A percentile compares a stretch with the other conserved stretches of the same genome.
These are phyloP conservation scores for Fennellomyces sp. DNA, from an alignment of 371 early-diverging fungal species.

Conservation along the genomic window DNA sequence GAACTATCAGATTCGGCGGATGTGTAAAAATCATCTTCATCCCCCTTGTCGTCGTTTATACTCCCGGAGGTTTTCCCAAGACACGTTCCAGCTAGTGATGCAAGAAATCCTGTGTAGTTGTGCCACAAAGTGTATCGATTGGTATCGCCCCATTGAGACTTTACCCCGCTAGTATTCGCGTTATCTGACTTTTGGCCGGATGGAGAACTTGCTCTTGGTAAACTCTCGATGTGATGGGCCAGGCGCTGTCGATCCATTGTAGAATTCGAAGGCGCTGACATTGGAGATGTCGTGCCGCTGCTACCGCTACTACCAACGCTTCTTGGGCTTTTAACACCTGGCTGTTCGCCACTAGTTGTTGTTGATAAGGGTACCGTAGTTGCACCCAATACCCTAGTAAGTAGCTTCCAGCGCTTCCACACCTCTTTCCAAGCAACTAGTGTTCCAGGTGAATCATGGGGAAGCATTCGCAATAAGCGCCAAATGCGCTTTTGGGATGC, in stretches of 20 bases:
- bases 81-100: slow-evolving; percentile 67
- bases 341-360: no score
- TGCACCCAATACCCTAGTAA: background rate
- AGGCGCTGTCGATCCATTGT: no score
- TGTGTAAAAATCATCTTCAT: background rate
- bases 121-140: slow-evolving; percentile 51
- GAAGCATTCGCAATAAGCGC: slow-evolving; percentile 63
- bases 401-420: slow-evolving; percentile 72
- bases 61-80: background rate
- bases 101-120: slow-evolving; percentile 71
- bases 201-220: no score
- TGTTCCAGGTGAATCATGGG: slow-evolving; percentile 71
- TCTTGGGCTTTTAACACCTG: no score
- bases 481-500: slow-evolving; percentile 78
- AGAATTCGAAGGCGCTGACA: no score
- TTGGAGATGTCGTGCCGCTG: background rate
- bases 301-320: background rate
- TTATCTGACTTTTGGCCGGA: no score
- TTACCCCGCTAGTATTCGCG: no score
- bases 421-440: slow-evolving; percentile 85
- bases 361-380: no score
- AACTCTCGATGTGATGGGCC: no score
- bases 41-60: background rate
- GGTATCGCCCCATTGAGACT: slow-evolving; percentile 2
- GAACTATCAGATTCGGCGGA: background rate